Conservation (phyloP, 1,139 yeast species). For the Nakaseomyces delphensis region DNA sequence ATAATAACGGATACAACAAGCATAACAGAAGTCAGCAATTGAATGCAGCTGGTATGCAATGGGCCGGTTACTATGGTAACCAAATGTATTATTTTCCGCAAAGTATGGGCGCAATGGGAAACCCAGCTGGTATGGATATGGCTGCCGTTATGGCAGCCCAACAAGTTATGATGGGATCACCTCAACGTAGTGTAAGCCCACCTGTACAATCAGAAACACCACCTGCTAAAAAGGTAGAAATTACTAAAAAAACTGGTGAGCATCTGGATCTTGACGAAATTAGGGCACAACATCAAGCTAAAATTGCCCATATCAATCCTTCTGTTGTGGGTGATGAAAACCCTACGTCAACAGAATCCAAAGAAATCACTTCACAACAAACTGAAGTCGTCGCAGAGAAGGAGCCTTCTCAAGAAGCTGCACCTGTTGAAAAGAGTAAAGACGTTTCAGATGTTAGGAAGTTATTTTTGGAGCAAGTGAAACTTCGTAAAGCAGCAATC, state of each 20-base stretch:
- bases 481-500: conserved; percentile 21
- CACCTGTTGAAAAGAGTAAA: neutral
- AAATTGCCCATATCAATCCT: conserved; percentile 1
- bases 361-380: conserved; percentile 10
- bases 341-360: neutral
- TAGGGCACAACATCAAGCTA: conserved; percentile 16
- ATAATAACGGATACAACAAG: conserved; percentile 8
- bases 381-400: conserved; percentile 8
- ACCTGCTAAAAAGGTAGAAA: conserved; percentile 25
- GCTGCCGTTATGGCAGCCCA: conserved; percentile 6
- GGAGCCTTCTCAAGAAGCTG: neutral
- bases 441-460: conserved; percentile 16
- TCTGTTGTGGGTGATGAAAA: neutral
- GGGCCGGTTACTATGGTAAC: conserved; percentile 22
- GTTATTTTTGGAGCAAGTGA: conserved; percentile 22
- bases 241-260: conserved; percentile 31
- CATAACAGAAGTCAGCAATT: conserved; percentile 7
- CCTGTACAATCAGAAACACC: neutral
- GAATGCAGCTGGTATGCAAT: conserved; percentile 12
- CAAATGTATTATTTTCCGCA: conserved; percentile 23
- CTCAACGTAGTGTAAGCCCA: conserved; percentile 2
- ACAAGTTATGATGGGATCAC: conserved; percentile 5
- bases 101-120: conserved; percentile 13
- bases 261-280: conserved; percentile 25
- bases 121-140: conserved; percentile 8